Base-by-base conservation (phyloP, 305 asterid species). In the Withania somnifera region DNA sequence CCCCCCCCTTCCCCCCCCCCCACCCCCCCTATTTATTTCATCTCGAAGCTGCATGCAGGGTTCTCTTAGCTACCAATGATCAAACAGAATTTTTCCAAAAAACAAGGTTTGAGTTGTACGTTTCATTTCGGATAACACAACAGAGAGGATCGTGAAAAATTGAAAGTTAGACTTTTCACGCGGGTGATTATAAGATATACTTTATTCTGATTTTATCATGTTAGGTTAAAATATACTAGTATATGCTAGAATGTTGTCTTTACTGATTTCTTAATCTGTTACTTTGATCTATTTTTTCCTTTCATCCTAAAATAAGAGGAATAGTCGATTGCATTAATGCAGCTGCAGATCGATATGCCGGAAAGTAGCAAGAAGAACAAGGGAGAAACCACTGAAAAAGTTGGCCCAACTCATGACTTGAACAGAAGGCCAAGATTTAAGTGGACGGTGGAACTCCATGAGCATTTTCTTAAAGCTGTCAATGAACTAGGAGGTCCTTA, bases 401-500 rank as follows among this genome's bases (percentile, higher is more conserved):
- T 22, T 6, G 7, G 8, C 13, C 3, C 13, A 69, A 11, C 8
- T 45, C 58, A 45, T 47, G 60, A 73, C 38, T 19, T 73, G 60
- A 66, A 79, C 61, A 42, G 77, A 42, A 84, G 77, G 11, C 80
- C 80, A 22, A 81, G 87, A 50, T 15, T 84, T 52, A 77, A 50
- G 78, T 84, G 87, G 87, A 77, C 87, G 1, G 32, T 53, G 20
- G 64, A 77, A 52, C 67, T 81, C 38, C 87, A 82, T 66, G 83
- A 77, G 28, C 71, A 38, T 77, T 84, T 84, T 30, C 81, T 84
- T 77, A 64, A 47, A 26, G 85, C 78, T 40, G 85, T 84, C n/a
- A 54, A 77, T 54, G 82, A 84, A 20, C 61, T 84, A 38, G 87
- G 87, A 67, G 87, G 87, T 68, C 47, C 82, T 54, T 64, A 42